Base-by-base conservation (phyloP, 345 rosid species). In the Acer negundo region DNA sequence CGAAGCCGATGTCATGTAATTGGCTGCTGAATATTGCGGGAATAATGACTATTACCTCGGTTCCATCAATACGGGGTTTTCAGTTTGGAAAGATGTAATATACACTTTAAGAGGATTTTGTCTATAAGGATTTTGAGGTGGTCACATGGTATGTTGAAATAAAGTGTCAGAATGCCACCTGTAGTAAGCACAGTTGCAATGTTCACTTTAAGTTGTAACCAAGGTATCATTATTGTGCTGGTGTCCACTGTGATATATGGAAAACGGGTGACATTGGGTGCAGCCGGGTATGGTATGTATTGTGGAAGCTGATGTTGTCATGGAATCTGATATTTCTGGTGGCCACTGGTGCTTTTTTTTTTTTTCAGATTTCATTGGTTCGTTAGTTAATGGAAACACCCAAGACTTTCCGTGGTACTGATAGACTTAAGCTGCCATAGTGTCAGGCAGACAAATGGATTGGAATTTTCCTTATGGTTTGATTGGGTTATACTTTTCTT, bases 1-100 rank as follows among this genome's bases (percentile, higher is more conserved):
- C 26, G 69, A 82, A 72, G 74, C 76, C 69, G 10, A 24, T 67
- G 7, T 20, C 58, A 26, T 59, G 78, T 61, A 69, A 76, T 31
- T 70, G 69, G 80, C 79, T 67, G 65, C 56, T 78, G 63, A 63
- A 77, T 70, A 28, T 11, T 71, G 26, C 55, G 71, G 75, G 62
- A 47, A 74, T 59, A 69, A 26, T 58, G 70, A 66, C 53, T 56
- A 4, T 78, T 58, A 78, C 46, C 61, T 70, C 70, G 59, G 75
- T 72, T 80, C 74, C 23, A 67, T 42, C 16, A 46, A 65, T 76
- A n/a, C 12, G 72, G 73, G 68, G 75, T 75, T 51, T 62, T 40
- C 40, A 65, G 22, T 59, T 26, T 74, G 67, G 73, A 64, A 67
- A 72, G 69, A 44, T 46, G 22, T 67, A 62, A 62, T 11, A 73